Base-by-base conservation (phyloP, 1,284 basidiomycete species). In the Cutaneotrichosporon sp. region DNA sequence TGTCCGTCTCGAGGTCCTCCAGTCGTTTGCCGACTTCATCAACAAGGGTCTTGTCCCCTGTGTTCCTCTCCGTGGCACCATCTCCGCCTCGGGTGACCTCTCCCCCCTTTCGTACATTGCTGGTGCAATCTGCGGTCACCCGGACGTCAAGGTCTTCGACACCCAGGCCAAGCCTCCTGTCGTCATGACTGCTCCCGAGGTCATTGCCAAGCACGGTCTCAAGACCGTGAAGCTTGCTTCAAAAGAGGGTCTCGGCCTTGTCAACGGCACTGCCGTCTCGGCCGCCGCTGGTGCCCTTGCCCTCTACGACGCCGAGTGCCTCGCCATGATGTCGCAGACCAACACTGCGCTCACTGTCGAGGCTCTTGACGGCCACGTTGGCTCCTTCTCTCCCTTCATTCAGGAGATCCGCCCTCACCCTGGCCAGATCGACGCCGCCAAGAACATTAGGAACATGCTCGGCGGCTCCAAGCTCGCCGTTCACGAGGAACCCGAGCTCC, bases 221-320 rank as follows among this genome's bases (percentile, higher is more conserved):
- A 37, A 31, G 26, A 51, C 56, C 14, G 44, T 58, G 27, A 35
- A 34, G 29, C 56, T 58, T 25, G 43, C 43, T 4, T 46, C 49
- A 49, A 58, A 58, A 49, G 56, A 58, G 52, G 56, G 56, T 22
- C 56, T 58, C 10, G 56, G 56, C 14, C 56, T 58, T 29, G 52
- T 58, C 20, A 58, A 58, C 52, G 56, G 56, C 27, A 58, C 56
- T 1, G 56, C 56, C 31, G 56, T 58, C 34, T 51, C 49, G 31
- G 56, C 56, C n/a, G 49, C 56, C 11, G 45, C 56, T 3, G 52
- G 52, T 6, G 56, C 56, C 8, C 52, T 58, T 6, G 56, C 56
- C 11, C 47, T 54, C 37, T 58, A 58, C 46, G 56, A 58, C n/a
- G 52, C 56, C 46, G 56, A 58, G 56, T 58, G 56, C 49, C 56